phyloP scores from a whole-genome alignment of 768 basidiomycete species.

The Psilocybe subaeruginosa region DNA sequence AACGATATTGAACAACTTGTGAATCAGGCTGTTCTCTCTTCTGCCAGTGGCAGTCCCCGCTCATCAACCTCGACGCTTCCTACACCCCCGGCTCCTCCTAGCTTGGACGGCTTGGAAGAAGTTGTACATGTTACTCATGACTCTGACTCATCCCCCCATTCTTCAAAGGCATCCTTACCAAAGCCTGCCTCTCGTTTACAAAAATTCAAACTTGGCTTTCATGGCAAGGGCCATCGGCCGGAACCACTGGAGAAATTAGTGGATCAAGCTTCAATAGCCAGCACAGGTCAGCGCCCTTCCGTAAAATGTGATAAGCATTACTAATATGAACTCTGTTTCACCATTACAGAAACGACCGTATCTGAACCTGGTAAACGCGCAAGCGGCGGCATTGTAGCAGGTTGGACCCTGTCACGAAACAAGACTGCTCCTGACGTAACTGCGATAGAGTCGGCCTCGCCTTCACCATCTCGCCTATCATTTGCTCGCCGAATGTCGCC shows the following conservation, averaged over 20 bases:
- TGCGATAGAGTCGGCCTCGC: slow-evolving; percentile 11
- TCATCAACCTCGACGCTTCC: slow-evolving; percentile 20
- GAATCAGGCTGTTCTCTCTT: slow-evolving; percentile 8
- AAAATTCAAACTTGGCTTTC: slow-evolving; percentile 28
- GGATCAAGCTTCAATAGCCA: slow-evolving; percentile 23
- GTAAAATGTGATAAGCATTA: slow-evolving; percentile 3
- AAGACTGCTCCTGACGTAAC: slow-evolving; percentile 21
- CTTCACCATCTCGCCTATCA: slow-evolving; percentile 25
- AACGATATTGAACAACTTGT: background rate
- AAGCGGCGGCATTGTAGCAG: slow-evolving; percentile 22
- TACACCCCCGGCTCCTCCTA: slow-evolving; percentile 12
- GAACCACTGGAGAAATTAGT: slow-evolving; percentile 17
- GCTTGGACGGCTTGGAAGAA: slow-evolving; percentile 15
- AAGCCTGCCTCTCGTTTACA: slow-evolving; percentile 24
- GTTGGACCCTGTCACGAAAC: slow-evolving; percentile 22
- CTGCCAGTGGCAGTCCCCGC: slow-evolving; percentile 16
- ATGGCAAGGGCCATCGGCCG: slow-evolving; percentile 16
- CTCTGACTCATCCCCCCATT: slow-evolving; percentile 26
- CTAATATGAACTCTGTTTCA: slow-evolving; percentile 4
- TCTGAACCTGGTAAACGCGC: slow-evolving; percentile 23
- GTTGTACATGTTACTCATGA: slow-evolving; percentile 7
- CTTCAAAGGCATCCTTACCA: slow-evolving; percentile 24
- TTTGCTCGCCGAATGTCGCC: slow-evolving; percentile 24
- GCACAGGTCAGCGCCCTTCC: slow-evolving; percentile 22
- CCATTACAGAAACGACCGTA: slow-evolving; percentile 16